Evolutionary conservation across 2,329 filamentous ascomycete genomes (phyloP).

Genomic region (Stemphylium lycopersici): DNA sequence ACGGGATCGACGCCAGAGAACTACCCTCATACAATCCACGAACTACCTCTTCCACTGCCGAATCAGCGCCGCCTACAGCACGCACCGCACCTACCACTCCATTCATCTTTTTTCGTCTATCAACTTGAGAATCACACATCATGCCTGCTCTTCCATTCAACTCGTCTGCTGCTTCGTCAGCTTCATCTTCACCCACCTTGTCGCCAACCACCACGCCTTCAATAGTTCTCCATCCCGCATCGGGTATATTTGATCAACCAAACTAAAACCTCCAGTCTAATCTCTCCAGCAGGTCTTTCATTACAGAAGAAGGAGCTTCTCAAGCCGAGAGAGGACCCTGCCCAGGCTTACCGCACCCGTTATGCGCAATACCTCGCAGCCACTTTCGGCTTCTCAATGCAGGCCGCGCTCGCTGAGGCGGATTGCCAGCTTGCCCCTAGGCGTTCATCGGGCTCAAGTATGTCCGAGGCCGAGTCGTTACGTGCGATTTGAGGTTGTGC

Average conservation of each 20-base stretch:
- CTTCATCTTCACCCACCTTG: conserved; percentile 42
- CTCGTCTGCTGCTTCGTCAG: conserved; percentile 39
- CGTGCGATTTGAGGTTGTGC: conserved; percentile 33
- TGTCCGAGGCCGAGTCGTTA: conserved; percentile 45
- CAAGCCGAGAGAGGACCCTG: conserved; percentile 41
- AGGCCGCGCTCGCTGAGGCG: conserved; percentile 47
- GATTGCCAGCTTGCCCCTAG: conserved; percentile 45
- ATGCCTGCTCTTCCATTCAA: conserved; percentile 49
- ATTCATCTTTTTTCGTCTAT: conserved; percentile 9
- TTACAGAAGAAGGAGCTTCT: conserved; percentile 41
- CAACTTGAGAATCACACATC: conserved; percentile 24
- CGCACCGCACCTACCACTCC: background rate
- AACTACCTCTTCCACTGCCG: conserved; percentile 24
- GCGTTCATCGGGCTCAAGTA: conserved; percentile 41
- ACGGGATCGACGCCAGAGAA: conserved; percentile 42
- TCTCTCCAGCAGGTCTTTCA: conserved; percentile 38
- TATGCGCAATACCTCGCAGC: conserved; percentile 50
- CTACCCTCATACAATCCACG: conserved; percentile 36
- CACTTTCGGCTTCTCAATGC: conserved; percentile 49
- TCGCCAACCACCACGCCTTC: conserved; percentile 39
- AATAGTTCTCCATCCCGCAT: conserved; percentile 49
- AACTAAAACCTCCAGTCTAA: conserved; percentile 45
- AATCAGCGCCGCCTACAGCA: conserved; percentile 12
- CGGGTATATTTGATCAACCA: conserved; percentile 50
- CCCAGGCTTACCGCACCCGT: conserved; percentile 44